Conservation (phyloP, 345 rosid genomes). For the Xanthoceras sorbifolium region DNA sequence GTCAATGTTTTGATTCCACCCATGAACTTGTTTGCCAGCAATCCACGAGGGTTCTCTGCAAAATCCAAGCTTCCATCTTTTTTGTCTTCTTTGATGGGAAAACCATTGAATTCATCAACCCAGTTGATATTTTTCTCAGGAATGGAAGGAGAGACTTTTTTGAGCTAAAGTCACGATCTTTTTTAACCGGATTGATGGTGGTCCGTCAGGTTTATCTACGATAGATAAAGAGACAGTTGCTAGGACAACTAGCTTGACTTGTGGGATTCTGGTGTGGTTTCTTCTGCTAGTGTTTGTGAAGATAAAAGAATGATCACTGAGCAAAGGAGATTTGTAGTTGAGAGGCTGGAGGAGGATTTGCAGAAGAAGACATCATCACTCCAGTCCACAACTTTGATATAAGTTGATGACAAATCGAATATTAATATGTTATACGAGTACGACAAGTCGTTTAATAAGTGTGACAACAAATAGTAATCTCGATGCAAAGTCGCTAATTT, state of each 20-base stretch:
- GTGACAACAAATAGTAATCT: no score
- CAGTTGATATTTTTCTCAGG: background rate
- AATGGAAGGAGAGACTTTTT: background rate
- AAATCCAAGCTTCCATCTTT: constrained; percentile 9
- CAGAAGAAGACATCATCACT: constrained; percentile 27
- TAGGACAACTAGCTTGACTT: constrained; percentile 4
- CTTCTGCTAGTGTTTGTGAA: background rate
- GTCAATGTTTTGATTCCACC: constrained; percentile 16
- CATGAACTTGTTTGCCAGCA: constrained; percentile 3
- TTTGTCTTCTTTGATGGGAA: background rate
- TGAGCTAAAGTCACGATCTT: background rate
- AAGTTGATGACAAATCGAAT: background rate
- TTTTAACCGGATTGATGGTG: background rate
- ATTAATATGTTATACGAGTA: no score
- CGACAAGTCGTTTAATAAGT: no score
- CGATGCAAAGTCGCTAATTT: no score
- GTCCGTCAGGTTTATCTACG: background rate
- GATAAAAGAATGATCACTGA: background rate
- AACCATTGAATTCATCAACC: background rate
- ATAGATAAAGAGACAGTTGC: constrained; percentile 14
- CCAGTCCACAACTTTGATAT: background rate
- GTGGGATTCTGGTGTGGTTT: background rate
- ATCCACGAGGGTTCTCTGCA: background rate
- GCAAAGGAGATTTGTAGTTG: constrained; percentile 22
- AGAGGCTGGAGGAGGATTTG: constrained; percentile 9